Evolutionary conservation across 371 early-diverging fungal species (phyloP).

Genomic region (Syncephalis fuscata): DNA sequence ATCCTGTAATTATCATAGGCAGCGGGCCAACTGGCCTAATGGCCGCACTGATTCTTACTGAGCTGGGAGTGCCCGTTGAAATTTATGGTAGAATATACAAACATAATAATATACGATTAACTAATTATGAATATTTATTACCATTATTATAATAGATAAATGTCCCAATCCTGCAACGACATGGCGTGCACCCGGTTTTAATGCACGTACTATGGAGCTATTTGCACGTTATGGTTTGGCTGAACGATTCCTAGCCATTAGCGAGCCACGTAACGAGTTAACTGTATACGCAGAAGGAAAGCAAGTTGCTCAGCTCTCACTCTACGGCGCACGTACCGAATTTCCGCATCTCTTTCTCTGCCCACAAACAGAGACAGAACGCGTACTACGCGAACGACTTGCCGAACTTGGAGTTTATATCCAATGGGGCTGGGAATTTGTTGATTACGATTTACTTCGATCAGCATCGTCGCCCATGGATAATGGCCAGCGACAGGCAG

Average conservation of each 20-base stretch:
- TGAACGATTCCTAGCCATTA: slow-evolving; percentile 8
- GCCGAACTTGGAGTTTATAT: slow-evolving; percentile 7
- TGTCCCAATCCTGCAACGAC: slow-evolving; percentile 4
- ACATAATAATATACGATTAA: background rate
- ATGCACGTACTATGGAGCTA: slow-evolving; percentile 15
- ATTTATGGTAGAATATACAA: background rate
- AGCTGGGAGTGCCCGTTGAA: slow-evolving; percentile 7
- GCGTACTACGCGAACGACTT: slow-evolving; percentile 8
- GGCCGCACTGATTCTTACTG: slow-evolving; percentile 9
- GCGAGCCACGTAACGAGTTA: slow-evolving; percentile 8
- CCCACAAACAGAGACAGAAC: slow-evolving; percentile 7
- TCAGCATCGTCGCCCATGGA: background rate
- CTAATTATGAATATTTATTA: no score
- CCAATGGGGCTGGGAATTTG: slow-evolving; percentile 11
- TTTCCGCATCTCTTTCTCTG: slow-evolving; percentile 10
- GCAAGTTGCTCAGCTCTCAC: slow-evolving; percentile 2
- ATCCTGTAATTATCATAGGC: slow-evolving; percentile 12
- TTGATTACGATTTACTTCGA: slow-evolving; percentile 8
- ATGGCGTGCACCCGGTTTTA: slow-evolving; percentile 12
- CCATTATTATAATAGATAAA: slow-evolving; percentile 7
- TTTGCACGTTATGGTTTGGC: slow-evolving; percentile 9
- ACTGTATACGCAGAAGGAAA: slow-evolving; percentile 10
- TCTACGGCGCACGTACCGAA: slow-evolving; percentile 11
- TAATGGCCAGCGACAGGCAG: background rate
- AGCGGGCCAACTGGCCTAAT: slow-evolving; percentile 11